Conservation (phyloP, 441 rosid species). For the Melastoma candidum region DNA sequence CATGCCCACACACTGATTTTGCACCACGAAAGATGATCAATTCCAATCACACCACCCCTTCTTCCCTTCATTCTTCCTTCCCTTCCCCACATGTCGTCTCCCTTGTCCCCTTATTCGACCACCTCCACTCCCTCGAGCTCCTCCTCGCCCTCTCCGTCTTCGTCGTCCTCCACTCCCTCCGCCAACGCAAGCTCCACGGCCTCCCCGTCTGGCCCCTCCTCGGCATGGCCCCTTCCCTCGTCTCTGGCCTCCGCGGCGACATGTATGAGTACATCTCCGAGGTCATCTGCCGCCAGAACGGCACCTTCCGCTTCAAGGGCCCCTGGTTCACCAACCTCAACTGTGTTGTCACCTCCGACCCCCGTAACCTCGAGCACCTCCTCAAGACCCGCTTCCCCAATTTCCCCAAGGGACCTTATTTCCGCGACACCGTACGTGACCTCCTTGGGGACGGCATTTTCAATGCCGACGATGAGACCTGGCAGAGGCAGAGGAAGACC, state of each 20-base stretch:
- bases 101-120: slow-evolving; percentile 26
- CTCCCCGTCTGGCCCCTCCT: slow-evolving; percentile 76
- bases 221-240: slow-evolving; percentile 79
- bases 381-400: slow-evolving; percentile 72
- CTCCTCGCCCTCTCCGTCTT: slow-evolving; percentile 47
- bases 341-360: slow-evolving; percentile 71
- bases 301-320: slow-evolving; percentile 71
- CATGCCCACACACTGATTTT: slow-evolving; percentile 12
- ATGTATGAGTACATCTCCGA: slow-evolving; percentile 65
- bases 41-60: slow-evolving; percentile 16
- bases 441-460: slow-evolving; percentile 86
- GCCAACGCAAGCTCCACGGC: slow-evolving; percentile 56
- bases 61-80: slow-evolving; percentile 5
- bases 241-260: slow-evolving; percentile 33
- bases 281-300: slow-evolving; percentile 45
- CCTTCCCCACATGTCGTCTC: slow-evolving; percentile 18
- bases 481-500: slow-evolving; percentile 80
- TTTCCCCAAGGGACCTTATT: slow-evolving; percentile 78
- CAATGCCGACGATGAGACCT: slow-evolving; percentile 68
- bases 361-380: slow-evolving; percentile 77
- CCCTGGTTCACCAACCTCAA: slow-evolving; percentile 75
- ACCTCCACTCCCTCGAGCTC: slow-evolving; percentile 61
- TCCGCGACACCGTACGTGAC: slow-evolving; percentile 53
- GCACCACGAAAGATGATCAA: slow-evolving; percentile 37
- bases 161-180: slow-evolving; percentile 44